A percentile compares a stretch with the other conserved stretches of the same genome.
Evolutionary conservation across 768 basidiomycete genomes (phyloP).

Genomic region (Leucocoprinus sp.): DNA sequence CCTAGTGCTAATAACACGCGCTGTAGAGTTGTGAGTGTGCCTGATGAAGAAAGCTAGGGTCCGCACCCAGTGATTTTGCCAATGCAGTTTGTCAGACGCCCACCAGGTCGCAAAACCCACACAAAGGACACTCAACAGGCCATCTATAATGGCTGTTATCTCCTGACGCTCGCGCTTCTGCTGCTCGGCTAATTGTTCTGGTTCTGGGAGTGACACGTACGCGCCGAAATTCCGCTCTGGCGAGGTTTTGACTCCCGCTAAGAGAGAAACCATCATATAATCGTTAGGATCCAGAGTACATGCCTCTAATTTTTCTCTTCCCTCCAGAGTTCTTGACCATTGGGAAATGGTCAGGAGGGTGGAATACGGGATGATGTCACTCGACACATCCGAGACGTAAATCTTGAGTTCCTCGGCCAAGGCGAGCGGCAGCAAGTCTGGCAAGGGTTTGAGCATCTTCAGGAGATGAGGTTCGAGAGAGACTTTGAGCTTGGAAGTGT

Average conservation of each 20-base stretch:
- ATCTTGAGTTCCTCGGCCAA: conserved; percentile 32
- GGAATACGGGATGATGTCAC: conserved; percentile 52
- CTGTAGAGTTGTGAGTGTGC: conserved; percentile 22
- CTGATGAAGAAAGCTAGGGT: not conserved
- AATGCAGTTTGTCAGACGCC: conserved; percentile 54
- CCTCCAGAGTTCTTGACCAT: conserved; percentile 58
- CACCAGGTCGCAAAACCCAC: conserved; percentile 67
- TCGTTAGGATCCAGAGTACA: conserved; percentile 38
- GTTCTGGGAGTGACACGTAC: conserved; percentile 37
- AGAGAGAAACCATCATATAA: conserved; percentile 65
- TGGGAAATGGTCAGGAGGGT: conserved; percentile 50
- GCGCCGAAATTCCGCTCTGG: conserved; percentile 63
- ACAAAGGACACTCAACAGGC: conserved; percentile 57
- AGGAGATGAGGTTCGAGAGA: conserved; percentile 63
- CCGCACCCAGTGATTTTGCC: conserved; percentile 74
- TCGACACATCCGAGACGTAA: conserved; percentile 29
- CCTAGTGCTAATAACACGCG: conserved; percentile 55
- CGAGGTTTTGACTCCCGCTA: conserved; percentile 73
- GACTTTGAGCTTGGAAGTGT: conserved; percentile 31
- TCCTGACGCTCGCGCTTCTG: conserved; percentile 51
- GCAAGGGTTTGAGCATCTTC: conserved; percentile 38
- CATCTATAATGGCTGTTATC: conserved; percentile 65
- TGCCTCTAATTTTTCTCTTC: conserved; percentile 24
- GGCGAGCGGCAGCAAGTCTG: conserved; percentile 35
- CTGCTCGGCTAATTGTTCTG: conserved; percentile 38